phyloP scores from a whole-genome alignment of 176 grass and related monocot species.

The Pontederia crassipes region DNA sequence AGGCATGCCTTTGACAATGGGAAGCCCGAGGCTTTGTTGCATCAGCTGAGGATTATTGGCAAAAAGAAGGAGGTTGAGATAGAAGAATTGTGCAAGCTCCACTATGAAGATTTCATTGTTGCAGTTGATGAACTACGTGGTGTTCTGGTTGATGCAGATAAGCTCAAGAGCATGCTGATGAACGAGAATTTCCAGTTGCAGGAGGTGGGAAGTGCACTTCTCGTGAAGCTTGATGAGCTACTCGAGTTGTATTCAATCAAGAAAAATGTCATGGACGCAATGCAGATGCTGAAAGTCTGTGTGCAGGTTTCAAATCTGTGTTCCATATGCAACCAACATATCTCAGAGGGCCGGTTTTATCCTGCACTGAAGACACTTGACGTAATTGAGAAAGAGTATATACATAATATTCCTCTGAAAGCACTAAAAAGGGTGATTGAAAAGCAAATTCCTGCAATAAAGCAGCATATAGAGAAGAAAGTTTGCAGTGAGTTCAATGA shows the following conservation, averaged over 20 bases:
- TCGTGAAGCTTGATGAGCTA: constrained; percentile 53
- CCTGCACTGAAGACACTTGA: constrained; percentile 61
- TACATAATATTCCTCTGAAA: constrained; percentile 57
- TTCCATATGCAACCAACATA: constrained; percentile 46
- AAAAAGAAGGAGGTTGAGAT: constrained; percentile 96
- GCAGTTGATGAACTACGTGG: constrained; percentile 73
- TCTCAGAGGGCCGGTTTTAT: constrained; percentile 37
- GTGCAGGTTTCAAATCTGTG: constrained; percentile 45
- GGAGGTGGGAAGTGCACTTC: constrained; percentile 36
- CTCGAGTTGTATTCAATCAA: constrained; percentile 43
- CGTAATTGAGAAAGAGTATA: constrained; percentile 51
- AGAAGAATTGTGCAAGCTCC: constrained; percentile 71
- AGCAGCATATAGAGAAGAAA: constrained; percentile 64
- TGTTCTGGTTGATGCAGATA: constrained; percentile 73
- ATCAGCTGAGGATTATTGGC: constrained; percentile 53
- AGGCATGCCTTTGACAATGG: constrained; percentile 61
- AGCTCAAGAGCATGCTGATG: constrained; percentile 52
- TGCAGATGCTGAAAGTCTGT: constrained; percentile 46
- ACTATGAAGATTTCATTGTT: constrained; percentile 90
- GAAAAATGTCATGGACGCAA: constrained; percentile 43
- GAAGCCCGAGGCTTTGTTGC: constrained; percentile 71
- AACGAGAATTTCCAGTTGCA: constrained; percentile 50
- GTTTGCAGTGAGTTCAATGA: constrained; percentile 71
- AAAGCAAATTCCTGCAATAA: constrained; percentile 59
- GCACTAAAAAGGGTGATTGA: constrained; percentile 45